These are phyloP conservation scores for Xylaria curta DNA, from an alignment of 495 filamentous ascomycete species.

Conservation along the genomic window DNA sequence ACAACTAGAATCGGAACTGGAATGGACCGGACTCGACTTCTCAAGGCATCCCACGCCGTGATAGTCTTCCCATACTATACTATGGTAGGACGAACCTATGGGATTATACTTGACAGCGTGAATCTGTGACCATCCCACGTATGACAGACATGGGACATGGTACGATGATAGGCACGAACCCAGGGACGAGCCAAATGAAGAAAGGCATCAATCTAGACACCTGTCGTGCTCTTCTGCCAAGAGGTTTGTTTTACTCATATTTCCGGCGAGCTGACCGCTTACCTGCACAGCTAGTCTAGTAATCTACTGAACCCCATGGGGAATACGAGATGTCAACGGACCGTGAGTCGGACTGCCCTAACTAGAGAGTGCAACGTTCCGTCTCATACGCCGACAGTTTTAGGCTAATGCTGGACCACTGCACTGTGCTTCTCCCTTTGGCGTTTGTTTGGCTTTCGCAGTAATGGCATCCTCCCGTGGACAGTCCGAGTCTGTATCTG, in stretches of 20 bases:
- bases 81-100: too few relatives aligned
- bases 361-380: constrained; percentile 15
- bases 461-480: background rate
- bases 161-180: constrained; percentile 2
- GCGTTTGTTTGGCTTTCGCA: background rate
- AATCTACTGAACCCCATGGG: constrained; percentile 7
- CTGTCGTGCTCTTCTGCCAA: constrained; percentile 1
- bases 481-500: background rate
- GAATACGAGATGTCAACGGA: constrained; percentile 14
- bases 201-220: background rate
- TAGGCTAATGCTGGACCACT: constrained; percentile 20
- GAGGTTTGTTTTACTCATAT: background rate
- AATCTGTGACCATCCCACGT: background rate
- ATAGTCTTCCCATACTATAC: background rate
- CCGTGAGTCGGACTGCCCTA: background rate
- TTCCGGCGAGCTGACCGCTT: background rate
- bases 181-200: background rate
- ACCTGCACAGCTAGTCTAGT: background rate
- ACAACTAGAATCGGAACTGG: background rate
- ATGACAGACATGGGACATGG: background rate
- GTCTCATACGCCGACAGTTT: constrained; percentile 1
- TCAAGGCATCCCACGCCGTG: background rate
- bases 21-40: background rate
- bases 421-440: background rate
- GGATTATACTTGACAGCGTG: background rate